Base-by-base conservation (phyloP, 306 rosid genomes). In the Lupinus albus region DNA sequence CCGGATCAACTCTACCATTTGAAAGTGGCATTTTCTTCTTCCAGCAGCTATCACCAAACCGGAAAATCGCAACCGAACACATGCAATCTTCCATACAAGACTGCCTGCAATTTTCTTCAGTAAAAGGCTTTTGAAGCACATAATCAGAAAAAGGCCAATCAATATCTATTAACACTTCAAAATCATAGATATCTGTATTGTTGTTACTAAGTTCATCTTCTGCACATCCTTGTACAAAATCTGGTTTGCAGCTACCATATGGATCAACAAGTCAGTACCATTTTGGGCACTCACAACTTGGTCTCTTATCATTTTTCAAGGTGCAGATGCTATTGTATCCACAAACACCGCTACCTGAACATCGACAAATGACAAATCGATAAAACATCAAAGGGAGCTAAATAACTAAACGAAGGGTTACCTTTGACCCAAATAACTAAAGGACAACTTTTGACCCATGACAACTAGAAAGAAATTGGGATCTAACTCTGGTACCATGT, bases 31-130 rank as follows among this genome's bases (percentile, higher is more conserved):
- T 14, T 30, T 67, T 79, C 73, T 80, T 80, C 71, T 76, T 79
- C 84, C 84, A 83, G 58, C 86, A 85, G 56, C 71, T 51, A 12
- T 69, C 62, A 7, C 72, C 74, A 12, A 0, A 2, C 53, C 73
- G 53, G 61, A 67, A 83, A 51, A 71, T 50, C 4, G 75, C 83
- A 48, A 73, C 73, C 5, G 75, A 78, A 63, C 91, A 88, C 35
- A 66, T 20, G 8, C 95, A 88, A 70, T 88, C 88, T 51, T 53
- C 71, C 75, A 76, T 59, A 42, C 90, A 87, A 8, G 85, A 38
- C 4, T 47, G 12, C 13, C 0, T 62, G 75, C 88, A 83, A 2
- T 5, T 0, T 0, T 88, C 84, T 51, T 70, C 76, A 52, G 2
- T 35, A 7, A 63, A 79, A 53, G 81, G 71, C 38, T 0, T 65